These are phyloP conservation scores for Amyloporia xantha DNA, from an alignment of 768 basidiomycete genomes.

Conservation along the genomic window DNA sequence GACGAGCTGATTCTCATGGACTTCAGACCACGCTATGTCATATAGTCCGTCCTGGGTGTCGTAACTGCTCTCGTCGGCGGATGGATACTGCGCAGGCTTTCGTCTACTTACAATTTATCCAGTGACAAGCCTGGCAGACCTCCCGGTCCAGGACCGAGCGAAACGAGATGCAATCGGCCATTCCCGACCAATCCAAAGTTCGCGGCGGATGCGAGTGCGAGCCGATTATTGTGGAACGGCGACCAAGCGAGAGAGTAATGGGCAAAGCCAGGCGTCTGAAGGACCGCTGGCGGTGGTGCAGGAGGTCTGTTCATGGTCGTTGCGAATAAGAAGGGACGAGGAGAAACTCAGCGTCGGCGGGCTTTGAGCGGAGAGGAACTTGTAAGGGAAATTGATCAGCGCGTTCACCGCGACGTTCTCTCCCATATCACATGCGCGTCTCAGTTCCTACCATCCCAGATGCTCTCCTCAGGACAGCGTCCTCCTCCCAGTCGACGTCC, in stretches of 20 bases:
- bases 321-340: constrained; percentile 8
- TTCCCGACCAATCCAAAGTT: constrained; percentile 97
- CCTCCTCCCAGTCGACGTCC: constrained; percentile 32
- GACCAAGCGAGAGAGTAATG: constrained; percentile 83
- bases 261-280: constrained; percentile 78
- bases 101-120: constrained; percentile 59
- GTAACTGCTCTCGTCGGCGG: constrained; percentile 56
- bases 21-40: constrained; percentile 92
- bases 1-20: constrained; percentile 89
- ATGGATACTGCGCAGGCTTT: constrained; percentile 10
- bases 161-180: constrained; percentile 73
- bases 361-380: constrained; percentile 2
- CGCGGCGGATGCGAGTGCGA: constrained; percentile 79
- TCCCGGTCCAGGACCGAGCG: constrained; percentile 42
- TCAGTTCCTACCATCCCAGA: constrained; percentile 73
- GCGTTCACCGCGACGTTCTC: too few species aligned
- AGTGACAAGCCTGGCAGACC: constrained; percentile 40
- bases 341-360: constrained; percentile 1
- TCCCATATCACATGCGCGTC: constrained; percentile 73
- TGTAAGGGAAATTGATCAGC: too few species aligned
- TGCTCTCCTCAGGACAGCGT: constrained; percentile 38
- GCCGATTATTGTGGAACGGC: constrained; percentile 67
- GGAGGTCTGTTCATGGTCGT: constrained; percentile 29
- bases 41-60: constrained; percentile 88
- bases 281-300: constrained; percentile 35